Base-by-base conservation (phyloP, 2,329 filamentous ascomycete species). In the Venturia carpophila region DNA sequence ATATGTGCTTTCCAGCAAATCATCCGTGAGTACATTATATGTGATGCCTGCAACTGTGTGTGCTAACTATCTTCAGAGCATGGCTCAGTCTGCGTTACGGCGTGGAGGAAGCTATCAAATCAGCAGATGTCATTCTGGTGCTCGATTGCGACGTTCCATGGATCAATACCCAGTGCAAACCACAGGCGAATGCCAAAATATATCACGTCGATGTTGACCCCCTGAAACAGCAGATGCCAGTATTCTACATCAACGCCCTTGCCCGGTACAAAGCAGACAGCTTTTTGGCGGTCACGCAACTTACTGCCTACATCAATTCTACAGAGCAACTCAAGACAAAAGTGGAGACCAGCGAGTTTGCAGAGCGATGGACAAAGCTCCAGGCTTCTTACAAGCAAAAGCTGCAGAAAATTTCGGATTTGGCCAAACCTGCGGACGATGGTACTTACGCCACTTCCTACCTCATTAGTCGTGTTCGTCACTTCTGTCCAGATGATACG, bases 141-240 rank as follows among this genome's bases (percentile, higher is more conserved):
- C 73, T 96, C 30, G 89, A 97, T 75, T 95, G 91, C 68, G 92
- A 97, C 72, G 91, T 96, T 0, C 92, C 92, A 0, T 97, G 92
- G 91, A 92, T 97, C 65, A 87, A 88, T n/a, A 94, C 91, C 0
- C 85, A 86, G 67, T 87, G 83, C 75, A 80, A 81, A 58, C 87
- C 87, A 0, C 80, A 78, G 3, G 74, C 78, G 1, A 75, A 78
- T 7, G 82, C 85, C 1, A 84, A 80, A 66, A 83, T 89, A 68
- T 82, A 84, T 66, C 87, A 89, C 69, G 78, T 89, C 62, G 87
- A 89, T 69, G 79, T 84, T 43, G 87, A 89, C 68, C 85, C 87
- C 0, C 75, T 89, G 27, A 89, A 89, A 67, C 80, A 84, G 67
- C 80, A 84, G 68, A 84, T 85, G 76, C 81, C 82, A 0, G 79